Evolutionary conservation across 495 filamentous ascomycete genomes (phyloP), one percentile per base, ranked within the genome.

Genomic region (Penicillium psychrofluorescens): DNA sequence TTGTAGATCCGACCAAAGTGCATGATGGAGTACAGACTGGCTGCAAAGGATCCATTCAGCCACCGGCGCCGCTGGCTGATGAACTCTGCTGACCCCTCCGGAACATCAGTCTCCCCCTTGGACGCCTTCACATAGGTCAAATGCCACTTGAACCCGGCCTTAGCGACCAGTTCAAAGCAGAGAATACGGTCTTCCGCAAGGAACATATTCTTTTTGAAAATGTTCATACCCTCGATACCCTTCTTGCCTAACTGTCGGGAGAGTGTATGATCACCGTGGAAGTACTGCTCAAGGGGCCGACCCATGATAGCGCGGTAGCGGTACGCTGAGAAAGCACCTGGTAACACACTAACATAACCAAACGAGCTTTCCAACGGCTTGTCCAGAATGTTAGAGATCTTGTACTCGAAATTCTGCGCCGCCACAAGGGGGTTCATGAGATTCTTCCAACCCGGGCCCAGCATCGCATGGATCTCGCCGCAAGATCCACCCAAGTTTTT

Each of bases 181-280:
- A 98, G 78, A 72, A 98, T 98, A 76, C 92, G 89, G 79, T 98
- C 92, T 68, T 98, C 92, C 56, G 92, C 92, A 75, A 98, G 86
- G 76, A 97, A 98, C 92, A 98, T 97, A 78, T 98, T 98, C 79
- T 98, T 98, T 75, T 98, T 97, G 81, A 98, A 97, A 51, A 98
- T 97, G 56, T 96, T 96, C 92, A 98, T 98, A 51, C 90, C 92
- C 63, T 98, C 92, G 59, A 98, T 96, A 71, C 92, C 92, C 77
- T 98, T 98, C 71, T 95, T 94, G 32, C 88, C 89, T 35, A 95
- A 79, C 40, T 86, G 78, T 67, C 91, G 91, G 44, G 92, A 94
- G 11, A 96, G 77, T 0, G 92, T 98, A 63, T 98, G 92, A 55
- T 98, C 92, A 72, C 92, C 92, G 61, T 96, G 92, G 79, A 98